phyloP scores from a whole-genome alignment of 805 yeast species.

The Kluyveromyces siamensis region DNA sequence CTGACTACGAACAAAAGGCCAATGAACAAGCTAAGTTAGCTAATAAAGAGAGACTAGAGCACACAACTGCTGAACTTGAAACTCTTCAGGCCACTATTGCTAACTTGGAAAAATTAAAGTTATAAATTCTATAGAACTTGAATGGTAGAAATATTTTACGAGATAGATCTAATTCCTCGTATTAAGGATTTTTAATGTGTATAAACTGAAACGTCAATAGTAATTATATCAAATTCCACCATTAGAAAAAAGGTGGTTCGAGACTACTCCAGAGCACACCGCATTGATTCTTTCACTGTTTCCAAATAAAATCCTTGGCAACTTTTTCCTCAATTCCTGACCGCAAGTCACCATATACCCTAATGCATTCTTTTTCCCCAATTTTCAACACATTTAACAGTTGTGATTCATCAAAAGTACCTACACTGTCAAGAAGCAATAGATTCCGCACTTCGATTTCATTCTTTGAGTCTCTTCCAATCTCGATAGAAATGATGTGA shows the following conservation, averaged over 20 bases:
- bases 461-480: conserved; percentile 35
- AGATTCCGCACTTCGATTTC: conserved; percentile 36
- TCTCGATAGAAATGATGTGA: conserved; percentile 56
- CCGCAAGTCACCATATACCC: conserved; percentile 38
- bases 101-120: conserved; percentile 72
- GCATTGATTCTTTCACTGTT: conserved; percentile 10
- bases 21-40: conserved; percentile 70
- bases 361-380: conserved; percentile 41
- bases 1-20: conserved; percentile 84
- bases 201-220: background rate
- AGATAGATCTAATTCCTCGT: background rate
- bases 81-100: conserved; percentile 81
- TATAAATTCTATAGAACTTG: conserved; percentile 14
- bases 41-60: conserved; percentile 59
- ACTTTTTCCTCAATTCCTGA: conserved; percentile 40
- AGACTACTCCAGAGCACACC: background rate
- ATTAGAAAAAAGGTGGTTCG: background rate
- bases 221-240: background rate
- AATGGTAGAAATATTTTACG: background rate
- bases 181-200: background rate
- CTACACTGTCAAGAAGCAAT: conserved; percentile 64
- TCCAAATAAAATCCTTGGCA: conserved; percentile 53
- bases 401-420: conserved; percentile 52
- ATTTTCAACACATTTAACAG: conserved; percentile 43
- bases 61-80: conserved; percentile 75